phyloP scores from a whole-genome alignment of 2,329 filamentous ascomycete genomes.

The Fusarium citri region DNA sequence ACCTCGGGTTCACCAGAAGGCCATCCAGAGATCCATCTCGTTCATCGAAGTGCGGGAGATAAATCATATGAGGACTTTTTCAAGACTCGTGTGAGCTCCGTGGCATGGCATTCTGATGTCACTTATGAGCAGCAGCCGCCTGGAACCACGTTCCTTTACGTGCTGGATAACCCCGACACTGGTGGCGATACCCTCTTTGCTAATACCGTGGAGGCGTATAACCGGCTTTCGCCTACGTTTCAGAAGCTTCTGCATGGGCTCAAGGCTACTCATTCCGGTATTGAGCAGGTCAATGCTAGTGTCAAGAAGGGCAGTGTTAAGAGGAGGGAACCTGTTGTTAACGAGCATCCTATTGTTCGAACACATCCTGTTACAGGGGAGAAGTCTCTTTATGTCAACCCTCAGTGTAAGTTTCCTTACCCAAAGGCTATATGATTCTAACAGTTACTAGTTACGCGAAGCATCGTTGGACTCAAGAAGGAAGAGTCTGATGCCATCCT shows the following conservation, averaged over 20 bases:
- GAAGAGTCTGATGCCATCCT: slow-evolving; percentile 84
- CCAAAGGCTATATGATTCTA: background rate
- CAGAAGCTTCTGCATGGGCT: slow-evolving; percentile 83
- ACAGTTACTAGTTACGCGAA: slow-evolving; percentile 72
- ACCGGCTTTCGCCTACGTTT: slow-evolving; percentile 82
- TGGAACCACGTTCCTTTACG: slow-evolving; percentile 88
- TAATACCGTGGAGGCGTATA: slow-evolving; percentile 84
- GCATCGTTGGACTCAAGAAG: slow-evolving; percentile 85
- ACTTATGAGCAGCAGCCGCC: slow-evolving; percentile 90
- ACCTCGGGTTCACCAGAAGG: slow-evolving; percentile 80
- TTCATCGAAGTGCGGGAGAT: slow-evolving; percentile 73
- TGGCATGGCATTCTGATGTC: slow-evolving; percentile 91
- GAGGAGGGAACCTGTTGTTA: slow-evolving; percentile 79
- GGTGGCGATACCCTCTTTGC: slow-evolving; percentile 89
- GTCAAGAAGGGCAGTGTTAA: slow-evolving; percentile 75
- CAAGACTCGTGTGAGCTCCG: slow-evolving; percentile 76
- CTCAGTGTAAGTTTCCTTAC: slow-evolving; percentile 72
- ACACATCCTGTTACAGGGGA: slow-evolving; percentile 87
- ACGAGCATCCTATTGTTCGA: slow-evolving; percentile 80
- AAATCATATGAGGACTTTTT: slow-evolving; percentile 69
- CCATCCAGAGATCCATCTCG: slow-evolving; percentile 80
- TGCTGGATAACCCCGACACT: slow-evolving; percentile 82
- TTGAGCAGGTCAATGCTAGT: slow-evolving; percentile 81
- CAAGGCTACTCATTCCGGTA: slow-evolving; percentile 82
- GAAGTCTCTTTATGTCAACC: slow-evolving; percentile 86